These are phyloP conservation scores for Amanita subjunquillea DNA, from an alignment of 768 basidiomycete genomes.

Conservation along the genomic window DNA sequence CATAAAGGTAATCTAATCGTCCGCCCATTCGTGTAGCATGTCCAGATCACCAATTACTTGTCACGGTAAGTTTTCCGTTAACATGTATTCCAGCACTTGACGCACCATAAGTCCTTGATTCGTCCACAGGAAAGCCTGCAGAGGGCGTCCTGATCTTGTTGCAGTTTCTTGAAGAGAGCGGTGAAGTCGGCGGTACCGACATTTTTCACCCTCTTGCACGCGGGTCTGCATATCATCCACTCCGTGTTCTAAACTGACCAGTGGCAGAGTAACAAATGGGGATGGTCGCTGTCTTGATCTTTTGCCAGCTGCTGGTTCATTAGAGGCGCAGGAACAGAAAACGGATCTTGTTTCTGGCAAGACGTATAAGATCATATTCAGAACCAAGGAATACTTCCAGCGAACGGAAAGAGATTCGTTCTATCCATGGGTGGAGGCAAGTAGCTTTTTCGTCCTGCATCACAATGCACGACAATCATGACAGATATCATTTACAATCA, in stretches of 20 bases:
- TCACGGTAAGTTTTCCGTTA: constrained; percentile 46
- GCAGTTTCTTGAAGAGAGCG: constrained; percentile 32
- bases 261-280: constrained; percentile 54
- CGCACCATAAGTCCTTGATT: constrained; percentile 54
- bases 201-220: constrained; percentile 44
- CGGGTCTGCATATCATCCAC: constrained; percentile 36
- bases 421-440: constrained; percentile 87
- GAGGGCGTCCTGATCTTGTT: constrained; percentile 55
- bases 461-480: constrained; percentile 4
- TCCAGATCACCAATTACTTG: constrained; percentile 83
- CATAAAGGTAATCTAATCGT: not conserved
- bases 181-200: constrained; percentile 23
- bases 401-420: constrained; percentile 54
- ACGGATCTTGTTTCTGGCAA: constrained; percentile 42
- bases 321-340: constrained; percentile 28
- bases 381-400: constrained; percentile 76
- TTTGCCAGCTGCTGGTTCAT: constrained; percentile 44
- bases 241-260: constrained; percentile 5
- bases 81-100: not conserved
- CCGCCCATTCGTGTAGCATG: constrained; percentile 8
- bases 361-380: constrained; percentile 79
- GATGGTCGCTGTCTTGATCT: constrained; percentile 80
- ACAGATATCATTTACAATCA: constrained; percentile 72
- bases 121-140: constrained; percentile 76
- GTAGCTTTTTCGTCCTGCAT: constrained; percentile 6